Evolutionary conservation across 306 rosid genomes (phyloP), one percentile per base, ranked within the genome.

Genomic region (Fagus sylvatica): DNA sequence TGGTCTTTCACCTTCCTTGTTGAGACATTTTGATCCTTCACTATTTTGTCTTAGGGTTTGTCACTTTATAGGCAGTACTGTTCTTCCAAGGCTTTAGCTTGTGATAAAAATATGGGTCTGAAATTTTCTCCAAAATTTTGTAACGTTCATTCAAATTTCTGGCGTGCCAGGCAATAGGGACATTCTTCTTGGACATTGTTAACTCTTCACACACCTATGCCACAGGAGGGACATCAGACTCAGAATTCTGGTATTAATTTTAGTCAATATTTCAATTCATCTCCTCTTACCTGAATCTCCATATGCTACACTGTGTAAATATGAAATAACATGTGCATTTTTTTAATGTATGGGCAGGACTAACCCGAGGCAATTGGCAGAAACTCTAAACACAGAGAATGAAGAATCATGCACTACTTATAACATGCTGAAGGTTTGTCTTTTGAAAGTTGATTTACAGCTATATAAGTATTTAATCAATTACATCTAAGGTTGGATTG

Each of bases 121-220:
- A n/a, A 19, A 59, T 9, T 72, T 46, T 51, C 46, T 43, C 80
- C 68, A 53, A 71, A 37, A 76, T 3, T 74, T 74, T 79, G 67
- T 53, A 51, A 74, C 7, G 55, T 42, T 61, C 54, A 33, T 80
- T 76, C 67, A 33, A 56, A 30, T 6, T 28, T 72, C 59, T 79
- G 74, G 61, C 49, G 19, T 83, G 37, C 60, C 83, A 96, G 99
- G 93, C 89, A 53, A 90, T 96, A 15, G 89, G 90, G 61, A 82
- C 81, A 40, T 96, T 84, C 88, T 96, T 96, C 81, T 88, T 96
- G 99, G 86, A 89, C 74, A 6, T 83, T 49, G 78, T 96, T 40
- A 93, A 96, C 88, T 91, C 99, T 69, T 91, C 98, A 76, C 98
- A 96, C 75, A 87, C 86, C 83, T 96, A 91, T 81, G 99, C 99